Percentiles rank a stretch among this genome's conserved stretches.
Evolutionary conservation across 1,284 basidiomycete genomes (phyloP).

Genomic region (Sphaerobolus stellatus): DNA sequence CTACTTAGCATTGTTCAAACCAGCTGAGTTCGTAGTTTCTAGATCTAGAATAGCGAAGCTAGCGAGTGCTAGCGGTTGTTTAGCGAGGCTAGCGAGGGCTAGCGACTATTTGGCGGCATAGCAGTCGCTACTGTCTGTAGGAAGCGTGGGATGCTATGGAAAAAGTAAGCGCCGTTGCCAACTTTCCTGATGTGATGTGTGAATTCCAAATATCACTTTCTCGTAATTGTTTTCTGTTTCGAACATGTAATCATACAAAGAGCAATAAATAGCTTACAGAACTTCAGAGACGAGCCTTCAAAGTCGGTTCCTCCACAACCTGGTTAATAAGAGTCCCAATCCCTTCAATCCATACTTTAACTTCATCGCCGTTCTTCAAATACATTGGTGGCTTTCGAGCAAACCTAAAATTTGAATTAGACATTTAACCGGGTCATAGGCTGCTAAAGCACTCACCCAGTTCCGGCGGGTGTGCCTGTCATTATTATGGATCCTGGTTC

Average conservation of each 20-base stretch:
- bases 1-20: too few species aligned
- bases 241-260: conserved; percentile 15
- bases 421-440: conserved; percentile 28
- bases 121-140: too few species aligned
- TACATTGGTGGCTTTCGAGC: conserved; percentile 68
- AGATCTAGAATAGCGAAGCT: too few species aligned
- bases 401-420: conserved; percentile 62
- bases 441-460: conserved; percentile 9
- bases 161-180: too few species aligned
- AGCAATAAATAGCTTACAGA: conserved; percentile 6
- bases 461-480: conserved; percentile 64
- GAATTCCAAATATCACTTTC: conserved; percentile 10
- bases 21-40: too few species aligned
- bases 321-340: conserved; percentile 75
- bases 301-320: conserved; percentile 68
- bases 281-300: conserved; percentile 44
- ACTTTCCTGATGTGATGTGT: too few species aligned
- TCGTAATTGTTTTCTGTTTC: conserved; percentile 15
- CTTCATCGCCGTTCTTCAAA: conserved; percentile 74
- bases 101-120: too few species aligned
- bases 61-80: too few species aligned
- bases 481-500: conserved; percentile 79
- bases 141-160: too few species aligned
- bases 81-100: too few species aligned
- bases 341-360: conserved; percentile 62